Conservation (phyloP, 179 eudicot species). For the Silene vulgaris region DNA sequence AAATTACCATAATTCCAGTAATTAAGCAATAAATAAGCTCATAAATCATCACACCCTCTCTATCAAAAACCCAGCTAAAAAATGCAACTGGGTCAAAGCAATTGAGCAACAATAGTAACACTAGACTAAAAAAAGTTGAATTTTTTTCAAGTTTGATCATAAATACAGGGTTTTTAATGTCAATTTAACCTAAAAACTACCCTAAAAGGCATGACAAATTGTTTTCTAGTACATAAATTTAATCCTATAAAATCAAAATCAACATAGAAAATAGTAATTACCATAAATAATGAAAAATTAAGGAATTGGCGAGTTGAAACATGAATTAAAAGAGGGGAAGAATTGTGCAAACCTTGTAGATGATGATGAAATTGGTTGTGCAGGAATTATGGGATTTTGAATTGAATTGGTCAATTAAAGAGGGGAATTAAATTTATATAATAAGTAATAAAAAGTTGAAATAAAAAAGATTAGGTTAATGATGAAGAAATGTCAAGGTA, state of each 20-base stretch:
- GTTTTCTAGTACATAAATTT: too few species aligned
- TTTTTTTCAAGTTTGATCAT: too few species aligned
- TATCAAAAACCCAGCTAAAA: not conserved
- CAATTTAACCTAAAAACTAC: not conserved
- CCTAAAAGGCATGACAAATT: not conserved
- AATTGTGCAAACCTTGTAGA: constrained; percentile 1
- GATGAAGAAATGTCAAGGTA: constrained; percentile 1
- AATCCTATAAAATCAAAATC: too few species aligned
- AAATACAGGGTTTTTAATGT: not conserved
- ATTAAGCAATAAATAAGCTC: constrained; percentile 10
- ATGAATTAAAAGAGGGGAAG: not conserved
- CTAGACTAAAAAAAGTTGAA: too few species aligned
- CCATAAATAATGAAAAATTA: not conserved
- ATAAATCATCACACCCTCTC: not conserved
- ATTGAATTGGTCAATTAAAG: not conserved
- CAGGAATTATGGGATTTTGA: not conserved
- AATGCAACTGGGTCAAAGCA: not conserved
- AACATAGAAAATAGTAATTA: not conserved
- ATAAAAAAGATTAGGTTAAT: not conserved
- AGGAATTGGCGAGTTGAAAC: not conserved
- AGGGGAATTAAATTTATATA: not conserved
- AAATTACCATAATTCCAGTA: not conserved
- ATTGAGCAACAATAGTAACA: not conserved
- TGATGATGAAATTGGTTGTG: not conserved
- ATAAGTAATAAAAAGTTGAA: not conserved